Base-by-base conservation (phyloP, 371 early-diverging fungal genomes). In the Chytridium lagenaria region DNA sequence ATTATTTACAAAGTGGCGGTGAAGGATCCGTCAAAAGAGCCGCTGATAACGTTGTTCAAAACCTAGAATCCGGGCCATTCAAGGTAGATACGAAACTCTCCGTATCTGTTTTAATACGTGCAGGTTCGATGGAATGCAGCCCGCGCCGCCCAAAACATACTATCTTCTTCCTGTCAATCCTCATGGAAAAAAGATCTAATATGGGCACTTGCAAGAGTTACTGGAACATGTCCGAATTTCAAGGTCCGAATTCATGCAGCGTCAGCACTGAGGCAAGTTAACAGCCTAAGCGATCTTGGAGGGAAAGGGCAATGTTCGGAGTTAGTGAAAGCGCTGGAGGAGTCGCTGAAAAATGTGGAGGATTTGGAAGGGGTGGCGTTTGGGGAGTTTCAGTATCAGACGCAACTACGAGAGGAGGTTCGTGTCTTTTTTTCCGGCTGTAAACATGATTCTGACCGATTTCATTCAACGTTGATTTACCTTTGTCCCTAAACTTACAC, bases 191-290 rank as follows among this genome's bases (percentile, higher is more conserved):
- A 44, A 44, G 44, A 44, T 12, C 19, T 44, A 7, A 44, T 44
- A 44, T 7, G 19, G 7, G 7, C 12, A 12, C 44, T 44, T 19
- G 12, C 19, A 12, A 19, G 44, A 12, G 44, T 44, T 19, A 12
- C 12, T 44, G 12, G 26, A 55, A 15, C 55, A 10, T 15, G 55
- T 28, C 55, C 55, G 26, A 55, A 55, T 26, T 26, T 55, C 10
- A 55, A 55, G 26, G 55, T 55, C 55, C 55, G 55, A 5, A 55
- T 55, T 26, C 55, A 55, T 28, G 19, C 55, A 55, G 55, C 55
- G 16, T 16, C 10, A 15, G 55, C 55, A 5, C 26, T 55, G 10
- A 10, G 55, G 16, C 55, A 55, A 26, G 19, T 44, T 19, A 44
- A 7, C 44, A 44, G n/a, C n/a, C 44, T 12, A 44, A 12, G 7